Conservation (phyloP, 768 basidiomycete species). For the Coprinopsis cinerea region DNA sequence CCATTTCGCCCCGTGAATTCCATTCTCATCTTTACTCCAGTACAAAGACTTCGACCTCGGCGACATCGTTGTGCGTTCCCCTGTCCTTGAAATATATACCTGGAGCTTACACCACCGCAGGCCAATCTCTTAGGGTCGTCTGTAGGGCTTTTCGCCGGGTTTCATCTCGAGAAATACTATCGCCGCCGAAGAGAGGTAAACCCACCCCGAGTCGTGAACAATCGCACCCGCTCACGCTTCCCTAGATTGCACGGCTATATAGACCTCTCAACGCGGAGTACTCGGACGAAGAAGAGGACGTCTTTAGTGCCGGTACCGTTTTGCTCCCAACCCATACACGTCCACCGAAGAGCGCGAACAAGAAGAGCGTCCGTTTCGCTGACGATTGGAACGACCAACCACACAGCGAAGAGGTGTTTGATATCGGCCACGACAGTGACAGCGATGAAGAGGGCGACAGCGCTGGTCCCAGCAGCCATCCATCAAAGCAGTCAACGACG, state of each 20-base stretch:
- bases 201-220: too few species aligned
- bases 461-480: neutral
- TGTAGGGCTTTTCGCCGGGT: slow-evolving; percentile 60
- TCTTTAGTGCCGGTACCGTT: slow-evolving; percentile 9
- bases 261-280: slow-evolving; percentile 55
- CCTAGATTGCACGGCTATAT: slow-evolving; percentile 72
- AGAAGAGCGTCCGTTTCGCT: slow-evolving; percentile 12
- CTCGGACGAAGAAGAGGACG: slow-evolving; percentile 51
- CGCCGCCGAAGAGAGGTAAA: slow-evolving; percentile 72
- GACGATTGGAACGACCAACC: slow-evolving; percentile 17
- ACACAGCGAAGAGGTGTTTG: slow-evolving; percentile 66
- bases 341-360: slow-evolving; percentile 7
- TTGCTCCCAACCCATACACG: slow-evolving; percentile 7
- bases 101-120: slow-evolving; percentile 30
- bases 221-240: too few species aligned
- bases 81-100: too few species aligned
- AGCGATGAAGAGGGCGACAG: slow-evolving; percentile 35
- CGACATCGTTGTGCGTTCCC: slow-evolving; percentile 53
- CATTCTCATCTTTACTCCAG: slow-evolving; percentile 28
- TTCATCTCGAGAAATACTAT: slow-evolving; percentile 68
- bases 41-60: slow-evolving; percentile 68
- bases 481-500: neutral
- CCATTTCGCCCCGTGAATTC: neutral
- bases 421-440: slow-evolving; percentile 58
- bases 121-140: slow-evolving; percentile 75